phyloP scores from a whole-genome alignment of 495 filamentous ascomycete genomes.

The Tuber indicum region DNA sequence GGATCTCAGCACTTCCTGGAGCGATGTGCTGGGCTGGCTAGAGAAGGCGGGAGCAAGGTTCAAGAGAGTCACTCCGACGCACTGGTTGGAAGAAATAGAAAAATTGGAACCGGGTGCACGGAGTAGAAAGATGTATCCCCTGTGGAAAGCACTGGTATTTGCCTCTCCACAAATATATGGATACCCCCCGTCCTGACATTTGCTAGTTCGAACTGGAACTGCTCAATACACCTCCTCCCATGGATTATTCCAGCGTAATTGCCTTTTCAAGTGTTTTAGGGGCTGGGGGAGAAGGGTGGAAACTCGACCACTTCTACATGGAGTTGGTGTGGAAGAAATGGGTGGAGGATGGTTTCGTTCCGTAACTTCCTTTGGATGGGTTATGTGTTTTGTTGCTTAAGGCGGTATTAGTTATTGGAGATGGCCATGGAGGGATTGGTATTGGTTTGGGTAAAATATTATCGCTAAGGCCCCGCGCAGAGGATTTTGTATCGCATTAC shows the following conservation, averaged over 20 bases:
- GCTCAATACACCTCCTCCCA: not conserved
- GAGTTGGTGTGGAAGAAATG: slow-evolving; percentile 24
- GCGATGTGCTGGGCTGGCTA: too few relatives aligned
- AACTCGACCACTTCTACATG: slow-evolving; percentile 14
- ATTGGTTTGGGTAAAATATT: not conserved
- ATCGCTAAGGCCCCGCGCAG: not conserved
- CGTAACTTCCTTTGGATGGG: not conserved
- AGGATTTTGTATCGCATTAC: not conserved
- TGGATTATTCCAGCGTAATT: slow-evolving; percentile 14
- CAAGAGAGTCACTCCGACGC: too few relatives aligned
- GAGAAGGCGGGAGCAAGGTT: too few relatives aligned
- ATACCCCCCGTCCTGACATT: not conserved
- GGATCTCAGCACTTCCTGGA: too few relatives aligned
- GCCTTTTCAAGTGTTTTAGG: slow-evolving; percentile 9
- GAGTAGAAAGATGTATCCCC: slow-evolving; percentile 44
- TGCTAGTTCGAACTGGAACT: not conserved
- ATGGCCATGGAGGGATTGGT: not conserved
- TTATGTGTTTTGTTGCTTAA: not conserved
- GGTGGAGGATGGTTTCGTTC: slow-evolving; percentile 40
- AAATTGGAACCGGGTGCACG: slow-evolving; percentile 43
- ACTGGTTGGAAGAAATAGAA: slow-evolving; percentile 43
- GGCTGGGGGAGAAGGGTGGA: slow-evolving; percentile 10
- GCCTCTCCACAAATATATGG: not conserved
- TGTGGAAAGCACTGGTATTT: slow-evolving; percentile 45
- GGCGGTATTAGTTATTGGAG: not conserved